Percentiles rank a stretch among this genome's conserved stretches.
phyloP scores from a whole-genome alignment of 805 yeast genomes.

The Ogataea nitratoaversa region DNA sequence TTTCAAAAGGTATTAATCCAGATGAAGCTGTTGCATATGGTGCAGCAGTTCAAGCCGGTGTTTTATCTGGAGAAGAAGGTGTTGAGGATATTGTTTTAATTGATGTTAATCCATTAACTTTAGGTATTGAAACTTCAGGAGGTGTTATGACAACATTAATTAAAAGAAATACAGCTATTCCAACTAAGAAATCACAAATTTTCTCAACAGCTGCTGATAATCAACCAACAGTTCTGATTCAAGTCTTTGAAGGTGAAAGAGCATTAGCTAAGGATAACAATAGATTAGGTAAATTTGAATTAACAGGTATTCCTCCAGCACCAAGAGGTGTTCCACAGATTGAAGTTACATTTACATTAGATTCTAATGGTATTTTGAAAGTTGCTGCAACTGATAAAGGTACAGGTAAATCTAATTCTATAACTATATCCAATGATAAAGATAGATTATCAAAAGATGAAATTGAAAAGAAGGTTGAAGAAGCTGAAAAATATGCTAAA shows the following conservation, averaged over 20 bases:
- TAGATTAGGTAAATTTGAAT: conserved; percentile 67
- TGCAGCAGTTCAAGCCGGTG: conserved; percentile 99
- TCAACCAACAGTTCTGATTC: conserved; percentile 84
- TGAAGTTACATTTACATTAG: conserved; percentile 71
- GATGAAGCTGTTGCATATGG: conserved; percentile 99
- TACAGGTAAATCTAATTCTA: conserved; percentile 49
- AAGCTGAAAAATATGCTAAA: conserved; percentile 91
- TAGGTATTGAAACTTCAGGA: conserved; percentile 96
- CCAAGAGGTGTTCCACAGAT: conserved; percentile 81
- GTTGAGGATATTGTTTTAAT: conserved; percentile 84
- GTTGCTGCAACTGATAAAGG: conserved; percentile 57
- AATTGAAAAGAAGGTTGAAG: conserved; percentile 96
- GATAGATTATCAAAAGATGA: conserved; percentile 75
- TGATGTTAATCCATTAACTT: conserved; percentile 90
- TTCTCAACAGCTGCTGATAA: conserved; percentile 96
- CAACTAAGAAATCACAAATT: conserved; percentile 91
- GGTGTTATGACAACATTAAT: conserved; percentile 96
- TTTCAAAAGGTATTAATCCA: conserved; percentile 96
- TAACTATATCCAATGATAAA: conserved; percentile 43
- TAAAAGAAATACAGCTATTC: conserved; percentile 92
- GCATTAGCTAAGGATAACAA: conserved; percentile 75
- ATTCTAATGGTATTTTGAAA: conserved; percentile 71
- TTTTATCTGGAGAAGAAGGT: conserved; percentile 91
- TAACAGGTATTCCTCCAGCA: conserved; percentile 68
- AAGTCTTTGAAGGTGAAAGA: conserved; percentile 80